Evolutionary conservation across 2,329 filamentous ascomycete species (phyloP).

Genomic region (Colletotrichum eremochloae): DNA sequence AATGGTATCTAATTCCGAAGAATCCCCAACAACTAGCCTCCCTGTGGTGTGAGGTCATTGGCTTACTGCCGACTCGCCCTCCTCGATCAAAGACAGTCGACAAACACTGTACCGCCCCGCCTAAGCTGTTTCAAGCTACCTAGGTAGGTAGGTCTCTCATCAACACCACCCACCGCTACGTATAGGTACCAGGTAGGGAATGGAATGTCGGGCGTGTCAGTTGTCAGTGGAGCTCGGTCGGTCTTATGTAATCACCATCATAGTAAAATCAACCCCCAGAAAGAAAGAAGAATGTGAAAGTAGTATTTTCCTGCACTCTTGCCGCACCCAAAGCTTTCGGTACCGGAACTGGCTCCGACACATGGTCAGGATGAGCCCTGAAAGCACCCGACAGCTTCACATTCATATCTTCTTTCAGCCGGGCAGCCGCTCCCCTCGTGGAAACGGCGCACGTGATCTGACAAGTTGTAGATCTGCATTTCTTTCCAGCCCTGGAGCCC

Average conservation of each 20-base stretch:
- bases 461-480: not conserved
- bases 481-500: not conserved
- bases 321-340: not conserved
- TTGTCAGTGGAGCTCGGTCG: not conserved
- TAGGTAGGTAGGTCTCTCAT: not conserved
- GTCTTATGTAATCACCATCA: not conserved
- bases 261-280: not conserved
- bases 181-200: too few species aligned
- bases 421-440: too few species aligned
- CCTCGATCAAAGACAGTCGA: not conserved
- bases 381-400: not conserved
- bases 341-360: slow-evolving; percentile 9
- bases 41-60: slow-evolving; percentile 21
- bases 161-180: too few species aligned
- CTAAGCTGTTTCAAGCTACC: slow-evolving; percentile 10
- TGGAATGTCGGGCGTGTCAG: not conserved
- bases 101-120: not conserved
- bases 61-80: not conserved
- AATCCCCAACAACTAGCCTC: slow-evolving; percentile 15
- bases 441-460: not conserved
- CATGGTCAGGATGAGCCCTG: not conserved
- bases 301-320: not conserved
- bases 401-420: not conserved
- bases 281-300: not conserved
- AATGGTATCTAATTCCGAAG: slow-evolving; percentile 1